A percentile compares a stretch with the other conserved stretches of the same genome.
Conservation (phyloP, 164 flowering plant genomes). For the Taxillus chinensis region DNA sequence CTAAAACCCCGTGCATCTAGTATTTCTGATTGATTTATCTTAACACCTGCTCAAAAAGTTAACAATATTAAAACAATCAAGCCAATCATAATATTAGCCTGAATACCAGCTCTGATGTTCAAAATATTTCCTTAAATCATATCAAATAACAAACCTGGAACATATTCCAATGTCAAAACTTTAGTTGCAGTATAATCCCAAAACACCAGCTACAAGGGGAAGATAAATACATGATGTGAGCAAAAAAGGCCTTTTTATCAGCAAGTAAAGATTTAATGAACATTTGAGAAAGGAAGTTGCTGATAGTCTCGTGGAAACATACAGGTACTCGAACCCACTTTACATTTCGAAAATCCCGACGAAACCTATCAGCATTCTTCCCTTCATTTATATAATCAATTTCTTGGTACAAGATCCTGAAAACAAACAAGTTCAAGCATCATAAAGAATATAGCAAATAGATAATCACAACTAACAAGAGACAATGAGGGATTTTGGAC, state of each 20-base stretch:
- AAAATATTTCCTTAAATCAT: not conserved
- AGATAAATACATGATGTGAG: not conserved
- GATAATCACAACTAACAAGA: not conserved
- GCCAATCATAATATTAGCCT: constrained; percentile 2
- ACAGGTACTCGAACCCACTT: constrained; percentile 99
- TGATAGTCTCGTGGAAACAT: constrained; percentile 32
- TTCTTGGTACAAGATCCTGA: constrained; percentile 94
- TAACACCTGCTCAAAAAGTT: constrained; percentile 43
- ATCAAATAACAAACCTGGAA: constrained; percentile 50
- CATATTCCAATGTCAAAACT: constrained; percentile 93
- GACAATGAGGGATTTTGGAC: not conserved
- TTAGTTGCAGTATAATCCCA: constrained; percentile 91
- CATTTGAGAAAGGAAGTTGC: not conserved
- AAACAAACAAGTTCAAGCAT: constrained; percentile 6
- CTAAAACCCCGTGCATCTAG: constrained; percentile 51
- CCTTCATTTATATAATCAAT: constrained; percentile 98
- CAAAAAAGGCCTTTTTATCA: not conserved
- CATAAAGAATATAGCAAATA: not conserved
- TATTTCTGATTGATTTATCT: constrained; percentile 55
- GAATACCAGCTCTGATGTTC: not conserved
- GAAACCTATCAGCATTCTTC: constrained; percentile 90
- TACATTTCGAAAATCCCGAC: constrained; percentile 85
- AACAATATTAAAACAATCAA: constrained; percentile 6
- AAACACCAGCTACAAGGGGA: constrained; percentile 45
- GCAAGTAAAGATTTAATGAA: not conserved